Conservation (phyloP, 495 filamentous ascomycete genomes). For the Penicillium simplicissimum region DNA sequence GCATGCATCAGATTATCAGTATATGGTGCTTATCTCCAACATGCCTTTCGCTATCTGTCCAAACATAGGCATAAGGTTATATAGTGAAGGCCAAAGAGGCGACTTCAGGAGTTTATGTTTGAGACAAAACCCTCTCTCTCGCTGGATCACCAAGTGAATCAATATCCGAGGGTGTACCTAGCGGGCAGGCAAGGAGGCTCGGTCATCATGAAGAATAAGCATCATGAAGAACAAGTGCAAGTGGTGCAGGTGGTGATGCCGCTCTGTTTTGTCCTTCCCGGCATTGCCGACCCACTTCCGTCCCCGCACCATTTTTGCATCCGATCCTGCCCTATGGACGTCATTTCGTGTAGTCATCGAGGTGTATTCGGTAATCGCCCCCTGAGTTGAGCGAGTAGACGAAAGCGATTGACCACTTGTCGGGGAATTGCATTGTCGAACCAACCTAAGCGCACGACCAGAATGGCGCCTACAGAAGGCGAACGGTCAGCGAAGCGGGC, state of each 20-base stretch:
- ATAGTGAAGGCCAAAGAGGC: too few relatives aligned
- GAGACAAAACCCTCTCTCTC: too few relatives aligned
- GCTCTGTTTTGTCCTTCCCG: not conserved
- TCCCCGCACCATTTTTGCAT: not conserved
- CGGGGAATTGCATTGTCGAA: not conserved
- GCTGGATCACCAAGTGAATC: too few relatives aligned
- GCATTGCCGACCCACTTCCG: not conserved
- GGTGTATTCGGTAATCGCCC: not conserved
- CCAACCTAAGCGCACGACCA: not conserved
- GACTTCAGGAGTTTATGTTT: too few relatives aligned
- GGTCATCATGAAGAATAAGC: too few relatives aligned
- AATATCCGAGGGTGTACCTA: too few relatives aligned
- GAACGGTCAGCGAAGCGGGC: not conserved
- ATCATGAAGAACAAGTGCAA: too few relatives aligned
- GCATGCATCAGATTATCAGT: not conserved
- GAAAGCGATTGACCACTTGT: not conserved
- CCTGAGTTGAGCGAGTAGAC: not conserved
- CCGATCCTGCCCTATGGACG: constrained; percentile 1
- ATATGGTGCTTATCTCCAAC: not conserved
- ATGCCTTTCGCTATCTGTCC: not conserved
- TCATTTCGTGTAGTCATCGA: not conserved
- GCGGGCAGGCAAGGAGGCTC: too few relatives aligned
- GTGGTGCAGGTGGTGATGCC: not conserved
- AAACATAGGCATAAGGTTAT: too few relatives aligned
- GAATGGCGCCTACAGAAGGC: not conserved